Percentiles rank a stretch among this genome's conserved stretches.
These are phyloP conservation scores for Vigna mungo DNA, from an alignment of 306 rosid species.

Conservation along the genomic window DNA sequence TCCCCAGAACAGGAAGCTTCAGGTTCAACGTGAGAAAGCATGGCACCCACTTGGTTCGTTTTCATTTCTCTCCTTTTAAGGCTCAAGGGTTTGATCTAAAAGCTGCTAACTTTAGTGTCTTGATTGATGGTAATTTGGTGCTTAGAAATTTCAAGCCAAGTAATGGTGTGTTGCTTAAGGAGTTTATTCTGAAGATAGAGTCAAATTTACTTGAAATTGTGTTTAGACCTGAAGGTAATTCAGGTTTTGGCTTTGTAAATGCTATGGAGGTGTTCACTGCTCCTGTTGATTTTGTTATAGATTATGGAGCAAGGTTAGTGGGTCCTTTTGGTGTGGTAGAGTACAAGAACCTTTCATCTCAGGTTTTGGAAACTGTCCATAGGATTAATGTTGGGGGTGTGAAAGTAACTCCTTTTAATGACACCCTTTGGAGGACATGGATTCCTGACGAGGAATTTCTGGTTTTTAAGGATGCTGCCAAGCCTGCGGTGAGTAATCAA, in stretches of 20 bases:
- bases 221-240: constrained; percentile 57
- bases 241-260: constrained; percentile 75
- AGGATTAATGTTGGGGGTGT: constrained; percentile 90
- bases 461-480: constrained; percentile 65
- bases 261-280: constrained; percentile 80
- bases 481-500: constrained; percentile 51
- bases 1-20: constrained; percentile 63
- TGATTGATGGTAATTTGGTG: constrained; percentile 54
- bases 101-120: constrained; percentile 62
- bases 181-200: constrained; percentile 63
- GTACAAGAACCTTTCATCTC: constrained; percentile 64
- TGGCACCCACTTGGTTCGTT: constrained; percentile 78
- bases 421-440: constrained; percentile 92
- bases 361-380: constrained; percentile 75
- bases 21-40: constrained; percentile 60
- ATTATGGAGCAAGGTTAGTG: constrained; percentile 65
- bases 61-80: constrained; percentile 79
- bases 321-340: constrained; percentile 53
- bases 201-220: constrained; percentile 56
- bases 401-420: constrained; percentile 78
- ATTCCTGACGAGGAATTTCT: constrained; percentile 76
- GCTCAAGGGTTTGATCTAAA: constrained; percentile 55
- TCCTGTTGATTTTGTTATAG: constrained; percentile 68
- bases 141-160: constrained; percentile 41
- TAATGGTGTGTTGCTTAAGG: constrained; percentile 50